A percentile compares a stretch with the other conserved stretches of the same genome.
Evolutionary conservation across 169 alveolate species (phyloP).

Genomic region (Plasmodium sp.): DNA sequence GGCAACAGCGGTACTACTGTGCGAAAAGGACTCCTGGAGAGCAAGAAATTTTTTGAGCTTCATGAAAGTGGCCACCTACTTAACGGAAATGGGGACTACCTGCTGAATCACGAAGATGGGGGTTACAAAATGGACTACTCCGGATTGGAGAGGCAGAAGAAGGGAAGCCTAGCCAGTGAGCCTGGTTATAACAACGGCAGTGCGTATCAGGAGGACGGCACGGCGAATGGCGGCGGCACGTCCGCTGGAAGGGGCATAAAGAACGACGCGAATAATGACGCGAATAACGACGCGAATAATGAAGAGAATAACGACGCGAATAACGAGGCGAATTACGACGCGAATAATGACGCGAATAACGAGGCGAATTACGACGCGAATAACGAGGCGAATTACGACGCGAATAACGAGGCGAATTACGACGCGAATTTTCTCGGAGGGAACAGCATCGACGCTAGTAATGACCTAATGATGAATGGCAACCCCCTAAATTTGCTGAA

Average conservation of each 20-base stretch:
- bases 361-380: neutral
- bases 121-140: neutral
- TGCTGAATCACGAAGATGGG: neutral
- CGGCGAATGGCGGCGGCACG: neutral
- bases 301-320: neutral
- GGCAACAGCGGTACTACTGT: neutral
- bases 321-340: neutral
- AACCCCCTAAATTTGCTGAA: neutral
- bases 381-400: neutral
- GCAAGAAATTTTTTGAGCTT: neutral
- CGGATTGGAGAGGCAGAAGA: neutral
- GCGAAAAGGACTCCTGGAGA: neutral
- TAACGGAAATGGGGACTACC: neutral
- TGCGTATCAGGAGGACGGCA: neutral
- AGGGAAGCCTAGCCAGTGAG: neutral
- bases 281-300: neutral
- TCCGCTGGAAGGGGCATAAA: neutral
- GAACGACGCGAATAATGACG: neutral
- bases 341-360: neutral
- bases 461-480: neutral
- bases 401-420: neutral
- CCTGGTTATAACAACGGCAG: neutral
- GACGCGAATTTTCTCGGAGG: neutral
- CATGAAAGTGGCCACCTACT: neutral
- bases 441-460: neutral